Percentiles rank a stretch among this genome's conserved stretches.
Evolutionary conservation across 2,329 filamentous ascomycete species (phyloP).

Genomic region (Dothideomycetidae sp.): DNA sequence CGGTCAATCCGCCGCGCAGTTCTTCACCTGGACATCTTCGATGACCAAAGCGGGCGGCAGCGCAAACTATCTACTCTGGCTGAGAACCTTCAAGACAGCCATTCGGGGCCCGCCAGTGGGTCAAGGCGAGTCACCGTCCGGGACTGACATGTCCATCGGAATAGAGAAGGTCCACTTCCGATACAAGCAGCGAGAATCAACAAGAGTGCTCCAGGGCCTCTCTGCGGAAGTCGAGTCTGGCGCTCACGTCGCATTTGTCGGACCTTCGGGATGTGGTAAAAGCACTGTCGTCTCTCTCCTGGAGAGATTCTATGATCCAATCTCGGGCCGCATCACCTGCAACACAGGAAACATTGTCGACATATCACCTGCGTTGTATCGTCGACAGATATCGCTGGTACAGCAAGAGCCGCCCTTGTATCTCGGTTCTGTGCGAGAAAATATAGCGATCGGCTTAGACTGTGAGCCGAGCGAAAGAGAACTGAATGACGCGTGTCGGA

Average conservation of each 20-base stretch:
- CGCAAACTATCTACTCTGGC: constrained; percentile 33
- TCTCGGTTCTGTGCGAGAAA: constrained; percentile 51
- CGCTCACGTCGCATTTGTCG: constrained; percentile 33
- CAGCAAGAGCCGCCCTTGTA: constrained; percentile 63
- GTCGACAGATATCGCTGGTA: constrained; percentile 52
- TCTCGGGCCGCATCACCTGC: constrained; percentile 26
- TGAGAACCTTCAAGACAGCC: constrained; percentile 25
- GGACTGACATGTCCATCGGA: constrained; percentile 13
- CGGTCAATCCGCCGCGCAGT: constrained; percentile 51
- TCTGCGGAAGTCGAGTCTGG: constrained; percentile 20
- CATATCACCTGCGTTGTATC: constrained; percentile 48
- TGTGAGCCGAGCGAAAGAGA: constrained; percentile 26
- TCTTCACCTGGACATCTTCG: constrained; percentile 44
- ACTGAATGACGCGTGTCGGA: constrained; percentile 33
- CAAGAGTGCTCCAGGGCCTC: constrained; percentile 18
- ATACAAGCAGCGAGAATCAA: constrained; percentile 17
- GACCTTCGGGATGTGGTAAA: constrained; percentile 36
- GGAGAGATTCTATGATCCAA: constrained; percentile 34
- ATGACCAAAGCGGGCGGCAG: constrained; percentile 24
- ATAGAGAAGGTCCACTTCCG: constrained; percentile 19
- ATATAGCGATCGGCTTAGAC: constrained; percentile 33
- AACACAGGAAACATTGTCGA: constrained; percentile 46
- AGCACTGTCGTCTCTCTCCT: constrained; percentile 32
- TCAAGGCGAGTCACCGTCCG: constrained; percentile 16
- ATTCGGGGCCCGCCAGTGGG: constrained; percentile 26